These are phyloP conservation scores for Fusarium sarcochroum DNA, from an alignment of 2,329 filamentous ascomycete genomes.

Conservation along the genomic window DNA sequence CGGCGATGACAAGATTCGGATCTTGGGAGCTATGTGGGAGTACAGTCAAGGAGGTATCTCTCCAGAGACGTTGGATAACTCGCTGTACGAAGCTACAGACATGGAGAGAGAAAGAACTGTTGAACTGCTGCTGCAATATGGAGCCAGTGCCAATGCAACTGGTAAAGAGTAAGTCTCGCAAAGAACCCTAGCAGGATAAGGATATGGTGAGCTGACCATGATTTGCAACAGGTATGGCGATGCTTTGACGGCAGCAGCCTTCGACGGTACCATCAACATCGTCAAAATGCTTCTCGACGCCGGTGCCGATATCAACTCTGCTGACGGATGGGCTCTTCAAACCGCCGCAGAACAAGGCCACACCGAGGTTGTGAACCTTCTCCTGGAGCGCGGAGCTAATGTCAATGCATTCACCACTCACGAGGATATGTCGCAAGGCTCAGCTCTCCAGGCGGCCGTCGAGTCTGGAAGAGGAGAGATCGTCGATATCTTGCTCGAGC, in stretches of 20 bases:
- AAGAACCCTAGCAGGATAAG: accelerated
- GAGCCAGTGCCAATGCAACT: slow-evolving; percentile 56
- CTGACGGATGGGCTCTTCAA: slow-evolving; percentile 56
- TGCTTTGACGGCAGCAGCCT: slow-evolving; percentile 55
- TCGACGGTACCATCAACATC: slow-evolving; percentile 52
- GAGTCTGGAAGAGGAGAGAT: slow-evolving; percentile 54
- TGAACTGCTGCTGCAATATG: slow-evolving; percentile 54
- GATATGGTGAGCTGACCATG: background rate
- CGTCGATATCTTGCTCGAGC: slow-evolving; percentile 55
- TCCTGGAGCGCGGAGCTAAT: slow-evolving; percentile 54
- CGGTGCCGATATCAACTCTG: slow-evolving; percentile 53
- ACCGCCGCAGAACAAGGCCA: slow-evolving; percentile 55
- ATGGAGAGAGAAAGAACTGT: slow-evolving; percentile 56
- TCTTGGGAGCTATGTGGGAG: slow-evolving; percentile 56
- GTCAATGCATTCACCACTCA: slow-evolving; percentile 51
- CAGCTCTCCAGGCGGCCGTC: slow-evolving; percentile 58
- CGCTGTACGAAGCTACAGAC: slow-evolving; percentile 58
- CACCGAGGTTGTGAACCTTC: slow-evolving; percentile 52
- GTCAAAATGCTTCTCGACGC: slow-evolving; percentile 52
- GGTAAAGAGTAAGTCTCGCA: slow-evolving; percentile 51
- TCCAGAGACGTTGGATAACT: slow-evolving; percentile 50
- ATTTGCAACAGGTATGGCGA: slow-evolving; percentile 38
- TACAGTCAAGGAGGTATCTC: slow-evolving; percentile 54
- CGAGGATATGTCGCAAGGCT: slow-evolving; percentile 51
- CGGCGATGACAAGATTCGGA: slow-evolving; percentile 53